Base-by-base conservation (phyloP, 2,329 filamentous ascomycete genomes). In the Cercospora nicotianae region DNA sequence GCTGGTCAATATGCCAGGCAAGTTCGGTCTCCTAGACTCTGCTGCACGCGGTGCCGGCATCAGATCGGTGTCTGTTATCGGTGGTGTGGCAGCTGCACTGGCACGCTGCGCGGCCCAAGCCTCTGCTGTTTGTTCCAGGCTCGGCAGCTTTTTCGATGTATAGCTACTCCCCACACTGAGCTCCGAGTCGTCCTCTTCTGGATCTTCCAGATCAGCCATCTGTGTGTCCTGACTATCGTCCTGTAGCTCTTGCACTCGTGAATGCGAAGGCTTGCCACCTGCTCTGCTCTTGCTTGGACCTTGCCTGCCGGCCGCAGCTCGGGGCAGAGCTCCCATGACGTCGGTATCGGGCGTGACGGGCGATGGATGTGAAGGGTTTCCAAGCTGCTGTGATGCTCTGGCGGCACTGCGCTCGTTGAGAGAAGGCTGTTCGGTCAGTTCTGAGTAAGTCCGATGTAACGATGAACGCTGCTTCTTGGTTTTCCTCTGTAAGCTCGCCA, bases 41-140 rank as follows among this genome's bases (percentile, higher is more conserved):
- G 65, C 63, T 18, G 57, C 51, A 10, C 63, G 69, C 26, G 65
- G 67, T 80, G 81, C 75, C 80, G 87, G 85, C 70, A 91, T 90
- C 10, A 87, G 79, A 69, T 93, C 91, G 23, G 88, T 87, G 70
- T 93, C 91, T 8, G 87, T 90, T 71, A 93, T 88, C 6, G 91
- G 91, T 31, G 91, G 91, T 9, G 91, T 93, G 62, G 91, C 90
- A 74, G 91, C 51, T 20, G 67, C 64, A 55, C 60, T 69, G 42
- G 45, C 61, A 59, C 57, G 67, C 39, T 70, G 68, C 33, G 60
- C 70, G 7, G 67, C 62, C 31, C 69, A 71, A 16, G 64, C 67
- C 6, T 68, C 45, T n/a, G 69, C 64, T 55, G 39, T 67, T 10
- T 70, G 67, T 55, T 71, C 69, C 36, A 60, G 67, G 64, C 72